These are phyloP conservation scores for Solanum hybrid DNA, from an alignment of 305 asterid species.

Conservation along the genomic window DNA sequence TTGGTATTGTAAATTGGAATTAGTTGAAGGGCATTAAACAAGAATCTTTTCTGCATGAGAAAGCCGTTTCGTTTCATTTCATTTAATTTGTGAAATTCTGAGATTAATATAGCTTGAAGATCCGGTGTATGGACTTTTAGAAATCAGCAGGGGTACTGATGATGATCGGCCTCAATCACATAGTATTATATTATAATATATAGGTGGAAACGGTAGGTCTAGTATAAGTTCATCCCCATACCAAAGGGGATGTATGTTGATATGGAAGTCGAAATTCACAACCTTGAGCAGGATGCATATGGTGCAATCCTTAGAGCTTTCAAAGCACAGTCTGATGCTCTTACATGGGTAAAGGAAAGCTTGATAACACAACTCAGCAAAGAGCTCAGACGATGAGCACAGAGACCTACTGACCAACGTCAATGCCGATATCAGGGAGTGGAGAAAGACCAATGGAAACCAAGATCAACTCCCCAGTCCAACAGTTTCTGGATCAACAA, in stretches of 20 bases:
- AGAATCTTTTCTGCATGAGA: no score
- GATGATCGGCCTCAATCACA: constrained; percentile 44
- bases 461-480: constrained; percentile 79
- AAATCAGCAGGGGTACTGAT: constrained; percentile 25
- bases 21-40: no score
- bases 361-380: constrained; percentile 62
- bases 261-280: constrained; percentile 84
- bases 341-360: constrained; percentile 97
- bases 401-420: constrained; percentile 74
- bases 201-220: constrained; percentile 43
- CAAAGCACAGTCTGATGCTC: constrained; percentile 97
- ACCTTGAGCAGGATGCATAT: constrained; percentile 90
- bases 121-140: no score
- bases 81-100: no score
- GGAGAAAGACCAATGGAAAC: constrained; percentile 83
- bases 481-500: constrained; percentile 69
- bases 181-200: constrained; percentile 15
- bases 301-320: constrained; percentile 91
- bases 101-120: no score
- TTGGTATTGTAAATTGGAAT: no score
- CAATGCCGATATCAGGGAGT: constrained; percentile 89
- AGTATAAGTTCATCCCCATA: constrained; percentile 31
- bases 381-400: constrained; percentile 70
- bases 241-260: constrained; percentile 46
- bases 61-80: no score